Evolutionary conservation across 192 early-diverging fungal genomes (phyloP), one percentile per base, ranked within the genome.

Genomic region (Umbelopsis sp.): DNA sequence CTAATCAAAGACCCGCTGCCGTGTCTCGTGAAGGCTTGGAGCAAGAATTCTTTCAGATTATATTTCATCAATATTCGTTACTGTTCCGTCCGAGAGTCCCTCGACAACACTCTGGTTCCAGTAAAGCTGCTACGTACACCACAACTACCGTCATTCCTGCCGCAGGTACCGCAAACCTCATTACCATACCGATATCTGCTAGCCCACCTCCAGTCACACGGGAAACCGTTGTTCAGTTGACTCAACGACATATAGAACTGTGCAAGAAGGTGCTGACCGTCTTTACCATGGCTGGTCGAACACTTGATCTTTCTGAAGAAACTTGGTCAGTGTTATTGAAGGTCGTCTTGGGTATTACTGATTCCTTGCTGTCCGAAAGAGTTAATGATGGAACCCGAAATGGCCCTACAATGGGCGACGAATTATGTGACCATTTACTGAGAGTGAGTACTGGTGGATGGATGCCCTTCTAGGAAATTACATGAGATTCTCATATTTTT

Each of bases 251-350:
- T 68, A 82, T 93, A 49, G 91, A 90, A 51, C 75, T 95, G 10
- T 95, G 94, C 76, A 89, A 91, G 75, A 81, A 85, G 36, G 88
- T 90, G 0, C 81, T 95, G 1, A 81, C 82, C 0, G 83, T 92
- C 0, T 53, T 94, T 10, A 81, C 84, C 9, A 86, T 80, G 72
- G 88, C 90, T 21, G 89, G 84, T 9, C 80, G 89, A 59, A 86
- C 86, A 9, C 74, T 91, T 14, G 86, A 86, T 1, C 88, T 94
- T 51, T 87, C 88, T 1, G 78, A 86, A 67, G 90, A 91, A 41
- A 96, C 93, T 0, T 96, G 94, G 94, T 82, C 84, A 22, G 87
- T 93, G 3, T 74, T 96, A 11, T 76, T 96, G 21, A 94, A 94
- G 70, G 90, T 96, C 16, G 72, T 96, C 24, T 70, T 96, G 4